Evolutionary conservation across 148 eudicot genomes (phyloP).

Genomic region (Cornus controversa): DNA sequence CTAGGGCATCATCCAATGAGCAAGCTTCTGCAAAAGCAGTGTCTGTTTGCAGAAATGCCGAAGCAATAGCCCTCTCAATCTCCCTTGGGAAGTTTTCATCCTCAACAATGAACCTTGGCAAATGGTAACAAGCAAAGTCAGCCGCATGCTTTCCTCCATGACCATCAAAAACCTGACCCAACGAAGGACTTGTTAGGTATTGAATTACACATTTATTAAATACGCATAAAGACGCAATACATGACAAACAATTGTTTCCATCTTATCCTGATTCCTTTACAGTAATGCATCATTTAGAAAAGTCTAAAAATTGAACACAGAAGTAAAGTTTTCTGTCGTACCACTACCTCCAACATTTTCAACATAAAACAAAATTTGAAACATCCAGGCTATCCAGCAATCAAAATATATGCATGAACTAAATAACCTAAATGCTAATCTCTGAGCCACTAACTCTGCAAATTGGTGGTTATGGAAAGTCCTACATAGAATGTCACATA

Average conservation of each 20-base stretch:
- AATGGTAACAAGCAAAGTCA: slow-evolving; percentile 83
- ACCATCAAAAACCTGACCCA: slow-evolving; percentile 77
- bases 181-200: not conserved
- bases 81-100: slow-evolving; percentile 68
- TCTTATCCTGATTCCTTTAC: not conserved
- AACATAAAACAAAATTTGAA: no score
- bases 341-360: no score
- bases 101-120: slow-evolving; percentile 71
- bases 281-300: no score
- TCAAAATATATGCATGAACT: no score
- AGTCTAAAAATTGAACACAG: no score
- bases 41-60: slow-evolving; percentile 87
- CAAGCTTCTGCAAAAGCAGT: slow-evolving; percentile 93
- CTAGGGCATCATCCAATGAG: slow-evolving; percentile 64
- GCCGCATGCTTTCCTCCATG: slow-evolving; percentile 98
- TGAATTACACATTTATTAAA: not conserved
- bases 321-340: no score
- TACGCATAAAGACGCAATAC: not conserved
- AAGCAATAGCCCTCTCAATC: slow-evolving; percentile 67
- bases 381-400: no score
- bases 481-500: no score
- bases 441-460: no score
- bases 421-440: no score
- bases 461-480: no score
- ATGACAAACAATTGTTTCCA: not conserved